These are phyloP conservation scores for Penicillium cinerascens DNA, from an alignment of 495 filamentous ascomycete species.

Conservation along the genomic window DNA sequence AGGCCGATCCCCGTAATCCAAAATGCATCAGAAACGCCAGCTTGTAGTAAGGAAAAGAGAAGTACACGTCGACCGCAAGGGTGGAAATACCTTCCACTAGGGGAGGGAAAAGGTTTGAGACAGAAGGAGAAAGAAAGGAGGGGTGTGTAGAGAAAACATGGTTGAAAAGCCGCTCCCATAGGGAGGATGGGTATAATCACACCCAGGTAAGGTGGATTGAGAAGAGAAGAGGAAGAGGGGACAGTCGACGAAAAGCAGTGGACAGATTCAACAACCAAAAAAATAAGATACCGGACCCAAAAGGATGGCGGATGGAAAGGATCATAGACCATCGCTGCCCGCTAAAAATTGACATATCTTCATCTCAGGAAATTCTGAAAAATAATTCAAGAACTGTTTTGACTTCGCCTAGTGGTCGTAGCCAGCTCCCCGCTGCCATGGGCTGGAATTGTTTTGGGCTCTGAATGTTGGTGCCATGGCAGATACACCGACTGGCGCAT, in stretches of 20 bases:
- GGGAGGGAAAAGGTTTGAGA: slow-evolving; percentile 17
- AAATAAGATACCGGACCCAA: slow-evolving; percentile 15
- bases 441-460: slow-evolving; percentile 55
- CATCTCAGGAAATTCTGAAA: slow-evolving; percentile 32
- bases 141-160: slow-evolving; percentile 11
- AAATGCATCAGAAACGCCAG: slow-evolving; percentile 37
- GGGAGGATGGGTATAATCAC: background rate
- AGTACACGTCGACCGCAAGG: slow-evolving; percentile 14
- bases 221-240: slow-evolving; percentile 8
- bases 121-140: slow-evolving; percentile 1
- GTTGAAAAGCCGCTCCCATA: background rate
- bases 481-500: slow-evolving; percentile 29
- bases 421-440: slow-evolving; percentile 65
- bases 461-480: slow-evolving; percentile 35
- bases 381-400: slow-evolving; percentile 20
- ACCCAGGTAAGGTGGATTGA: slow-evolving; percentile 5
- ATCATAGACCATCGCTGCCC: slow-evolving; percentile 30
- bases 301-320: slow-evolving; percentile 22
- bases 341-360: slow-evolving; percentile 45
- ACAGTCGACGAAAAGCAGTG: slow-evolving; percentile 6
- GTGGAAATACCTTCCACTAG: background rate
- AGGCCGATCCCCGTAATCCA: slow-evolving; percentile 33
- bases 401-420: slow-evolving; percentile 53
- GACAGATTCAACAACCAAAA: slow-evolving; percentile 12
- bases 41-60: slow-evolving; percentile 26